Percentiles rank a stretch among this genome's conserved stretches.
Conservation (phyloP, 2,329 filamentous ascomycete species). For the Calycina herbarum region DNA sequence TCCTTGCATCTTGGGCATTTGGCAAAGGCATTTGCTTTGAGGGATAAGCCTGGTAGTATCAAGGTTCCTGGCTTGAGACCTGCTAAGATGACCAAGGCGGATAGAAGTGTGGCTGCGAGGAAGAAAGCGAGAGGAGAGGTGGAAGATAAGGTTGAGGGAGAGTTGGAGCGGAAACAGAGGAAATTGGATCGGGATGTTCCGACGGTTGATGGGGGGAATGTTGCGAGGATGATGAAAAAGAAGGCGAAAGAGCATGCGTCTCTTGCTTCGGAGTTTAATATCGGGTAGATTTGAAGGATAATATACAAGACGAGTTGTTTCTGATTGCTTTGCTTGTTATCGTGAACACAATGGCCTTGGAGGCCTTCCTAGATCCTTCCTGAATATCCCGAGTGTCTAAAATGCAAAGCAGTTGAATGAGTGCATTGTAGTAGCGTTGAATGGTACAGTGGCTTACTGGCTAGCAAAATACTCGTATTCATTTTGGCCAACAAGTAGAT, state of each 20-base stretch:
- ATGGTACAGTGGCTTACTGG: no score
- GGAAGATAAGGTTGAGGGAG: slow-evolving; percentile 37
- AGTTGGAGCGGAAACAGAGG: slow-evolving; percentile 39
- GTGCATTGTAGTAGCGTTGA: no score
- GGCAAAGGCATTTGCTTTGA: slow-evolving; percentile 87
- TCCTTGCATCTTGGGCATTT: slow-evolving; percentile 88
- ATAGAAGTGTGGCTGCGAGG: slow-evolving; percentile 41
- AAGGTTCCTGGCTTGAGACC: slow-evolving; percentile 49
- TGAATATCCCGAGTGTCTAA: no score
- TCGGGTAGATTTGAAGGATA: slow-evolving; percentile 47
- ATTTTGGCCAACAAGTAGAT: no score
- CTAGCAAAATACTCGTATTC: no score
- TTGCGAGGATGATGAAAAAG: slow-evolving; percentile 63
- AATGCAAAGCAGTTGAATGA: no score
- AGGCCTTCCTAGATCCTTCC: no score
- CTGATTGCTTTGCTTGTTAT: neutral
- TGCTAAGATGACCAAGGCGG: slow-evolving; percentile 44
- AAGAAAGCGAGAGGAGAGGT: slow-evolving; percentile 40
- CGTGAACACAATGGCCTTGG: neutral
- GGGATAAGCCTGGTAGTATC: slow-evolving; percentile 86
- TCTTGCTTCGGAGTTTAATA: slow-evolving; percentile 66
- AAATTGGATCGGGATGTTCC: slow-evolving; percentile 41
- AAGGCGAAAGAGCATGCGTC: slow-evolving; percentile 59
- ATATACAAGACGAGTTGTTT: neutral
- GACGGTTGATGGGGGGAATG: slow-evolving; percentile 54